Conservation (phyloP, 306 rosid species). For the Sesbania bispinosa region DNA sequence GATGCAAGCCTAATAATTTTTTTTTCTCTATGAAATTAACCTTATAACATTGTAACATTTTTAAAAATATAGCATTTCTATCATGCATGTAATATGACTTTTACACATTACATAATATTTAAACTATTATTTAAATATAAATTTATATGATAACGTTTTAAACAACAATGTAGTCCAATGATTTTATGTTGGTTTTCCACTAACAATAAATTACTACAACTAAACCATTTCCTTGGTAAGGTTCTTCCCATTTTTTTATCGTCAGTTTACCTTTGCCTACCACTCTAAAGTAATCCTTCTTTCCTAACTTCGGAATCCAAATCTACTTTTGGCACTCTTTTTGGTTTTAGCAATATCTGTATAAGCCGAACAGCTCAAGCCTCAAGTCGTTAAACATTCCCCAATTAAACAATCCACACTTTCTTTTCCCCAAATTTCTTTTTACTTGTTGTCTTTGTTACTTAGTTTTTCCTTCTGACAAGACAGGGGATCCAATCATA, state of each 20-base stretch:
- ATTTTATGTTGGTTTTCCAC: background rate
- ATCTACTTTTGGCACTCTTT: slow-evolving; percentile 33
- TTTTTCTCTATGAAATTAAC: too few species aligned
- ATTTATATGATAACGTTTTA: too few species aligned
- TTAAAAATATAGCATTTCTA: background rate
- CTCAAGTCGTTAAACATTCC: slow-evolving; percentile 21
- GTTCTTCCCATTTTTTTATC: background rate
- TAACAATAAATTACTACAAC: background rate
- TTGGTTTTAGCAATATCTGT: slow-evolving; percentile 26
- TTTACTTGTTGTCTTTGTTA: slow-evolving; percentile 15
- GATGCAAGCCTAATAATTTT: background rate
- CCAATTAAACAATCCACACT: slow-evolving; percentile 5
- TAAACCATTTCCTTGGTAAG: background rate
- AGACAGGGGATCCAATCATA: slow-evolving; percentile 11
- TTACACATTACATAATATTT: background rate
- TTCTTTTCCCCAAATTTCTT: slow-evolving; percentile 11
- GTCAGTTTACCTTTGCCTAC: slow-evolving; percentile 14
- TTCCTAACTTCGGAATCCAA: slow-evolving; percentile 34
- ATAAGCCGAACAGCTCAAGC: slow-evolving; percentile 12
- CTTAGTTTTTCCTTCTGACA: slow-evolving; percentile 12
- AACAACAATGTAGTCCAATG: too few species aligned
- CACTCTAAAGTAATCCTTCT: slow-evolving; percentile 21
- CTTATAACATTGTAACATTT: too few species aligned
- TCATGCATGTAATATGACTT: background rate
- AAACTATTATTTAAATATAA: background rate